These are phyloP conservation scores for Starmerella apicola DNA, from an alignment of 805 yeast genomes.

Conservation along the genomic window DNA sequence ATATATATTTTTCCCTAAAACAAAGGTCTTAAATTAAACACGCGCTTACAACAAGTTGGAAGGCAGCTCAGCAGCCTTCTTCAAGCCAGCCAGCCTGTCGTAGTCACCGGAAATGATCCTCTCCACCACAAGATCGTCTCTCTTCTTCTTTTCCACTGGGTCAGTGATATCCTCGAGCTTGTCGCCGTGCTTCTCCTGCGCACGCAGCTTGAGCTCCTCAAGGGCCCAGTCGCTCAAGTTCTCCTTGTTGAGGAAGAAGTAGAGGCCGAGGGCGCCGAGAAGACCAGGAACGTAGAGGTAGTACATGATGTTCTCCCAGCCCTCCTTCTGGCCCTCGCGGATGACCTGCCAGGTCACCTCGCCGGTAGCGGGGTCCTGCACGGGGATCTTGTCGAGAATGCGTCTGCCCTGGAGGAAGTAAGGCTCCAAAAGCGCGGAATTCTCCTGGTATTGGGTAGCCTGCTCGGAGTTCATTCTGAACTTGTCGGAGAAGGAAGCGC, in stretches of 20 bases:
- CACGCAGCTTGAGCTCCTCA: conserved; percentile 67
- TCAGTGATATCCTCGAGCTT: conserved; percentile 22
- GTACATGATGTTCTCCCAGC: conserved; percentile 71
- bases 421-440: conserved; percentile 47
- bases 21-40: no score
- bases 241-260: conserved; percentile 40
- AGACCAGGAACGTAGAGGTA: conserved; percentile 62
- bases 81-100: conserved; percentile 39
- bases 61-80: conserved; percentile 29
- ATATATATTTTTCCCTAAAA: not conserved
- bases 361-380: conserved; percentile 66
- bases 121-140: conserved; percentile 69
- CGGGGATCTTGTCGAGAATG: conserved; percentile 74
- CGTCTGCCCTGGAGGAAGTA: conserved; percentile 43
- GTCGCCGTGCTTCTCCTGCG: conserved; percentile 50
- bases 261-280: conserved; percentile 40
- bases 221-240: conserved; percentile 66
- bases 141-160: conserved; percentile 46
- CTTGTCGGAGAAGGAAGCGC: conserved; percentile 38
- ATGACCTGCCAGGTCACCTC: conserved; percentile 68
- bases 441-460: conserved; percentile 43
- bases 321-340: conserved; percentile 64
- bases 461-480: conserved; percentile 41
- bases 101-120: conserved; percentile 75
- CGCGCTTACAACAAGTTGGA: conserved; percentile 24